Base-by-base conservation (phyloP, 805 yeast species). In the Starmerella sp. region DNA sequence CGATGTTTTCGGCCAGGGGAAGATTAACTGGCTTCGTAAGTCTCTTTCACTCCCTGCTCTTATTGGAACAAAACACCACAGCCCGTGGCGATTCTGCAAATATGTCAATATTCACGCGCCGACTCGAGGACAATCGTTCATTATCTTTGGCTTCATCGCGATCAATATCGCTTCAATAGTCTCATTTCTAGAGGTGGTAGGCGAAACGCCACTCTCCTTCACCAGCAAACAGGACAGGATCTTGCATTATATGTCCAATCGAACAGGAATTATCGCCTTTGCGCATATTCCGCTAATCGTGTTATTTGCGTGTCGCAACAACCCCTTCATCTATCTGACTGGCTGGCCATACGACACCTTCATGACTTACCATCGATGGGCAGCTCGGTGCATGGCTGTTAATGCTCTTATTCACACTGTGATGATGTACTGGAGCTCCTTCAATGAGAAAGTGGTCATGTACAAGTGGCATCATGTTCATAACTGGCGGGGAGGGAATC, bases 231-330 rank as follows among this genome's bases (percentile, higher is more conserved):
- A 73, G 0, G 60, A 73, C 30, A 65, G 72, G 14, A 60, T 73
- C 13, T 38, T 63, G 13, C 72, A 68, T 4, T 74, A 71, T 48
- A 34, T 63, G 32, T 64, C 65, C 3, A 64, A 59, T 61, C 72
- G 86, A 61, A 64, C 81, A 1, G 84, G 80, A 2, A 72, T 81
- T 29, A 63, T 79, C 46, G 65, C 75, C 1, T 69, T 73, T 30
- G 67, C 74, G 67, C 65, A 70, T 53, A 44, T 74, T 22, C 86
- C 87, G 1, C 64, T 79, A n/a, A 58, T 80, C 39, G 72, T 81
- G 28, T 66, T 81, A 47, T 80, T 82, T 63, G 81, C 85, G 5
- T 83, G 84, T 34, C 73, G 93, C 62, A 86, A 86, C 66, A 86
- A 84, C 63, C 79, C 86, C 22, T 71, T 86, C 63, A 76, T 78